phyloP scores from a whole-genome alignment of 768 basidiomycete species.

The Macrolepiota dolichaula region DNA sequence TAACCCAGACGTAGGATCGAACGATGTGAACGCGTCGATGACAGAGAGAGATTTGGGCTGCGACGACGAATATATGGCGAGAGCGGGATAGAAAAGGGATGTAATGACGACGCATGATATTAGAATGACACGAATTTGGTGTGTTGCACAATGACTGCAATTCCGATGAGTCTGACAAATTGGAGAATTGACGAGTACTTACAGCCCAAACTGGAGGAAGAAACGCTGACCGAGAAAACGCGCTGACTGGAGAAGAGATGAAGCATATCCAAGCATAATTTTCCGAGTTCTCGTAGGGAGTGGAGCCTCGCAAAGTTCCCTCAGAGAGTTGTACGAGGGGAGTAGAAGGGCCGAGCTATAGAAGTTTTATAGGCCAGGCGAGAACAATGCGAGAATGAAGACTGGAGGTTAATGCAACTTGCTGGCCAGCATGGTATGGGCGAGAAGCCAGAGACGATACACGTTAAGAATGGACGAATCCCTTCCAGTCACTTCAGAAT shows the following conservation, averaged over 20 bases:
- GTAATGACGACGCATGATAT: slow-evolving; percentile 87
- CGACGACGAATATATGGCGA: slow-evolving; percentile 78
- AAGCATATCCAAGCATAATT: slow-evolving; percentile 19
- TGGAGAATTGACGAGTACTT: slow-evolving; percentile 28
- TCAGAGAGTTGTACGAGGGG: not conserved
- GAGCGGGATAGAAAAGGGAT: slow-evolving; percentile 86
- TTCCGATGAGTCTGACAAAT: slow-evolving; percentile 7
- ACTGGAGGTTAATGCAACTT: slow-evolving; percentile 1
- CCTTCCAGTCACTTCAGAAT: not conserved
- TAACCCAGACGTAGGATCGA: slow-evolving; percentile 48
- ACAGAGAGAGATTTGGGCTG: slow-evolving; percentile 62
- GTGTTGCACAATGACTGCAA: slow-evolving; percentile 80
- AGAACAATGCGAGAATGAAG: slow-evolving; percentile 14
- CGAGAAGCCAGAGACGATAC: not conserved
- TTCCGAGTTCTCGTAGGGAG: not conserved
- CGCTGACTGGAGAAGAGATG: slow-evolving; percentile 31
- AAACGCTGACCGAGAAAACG: slow-evolving; percentile 44
- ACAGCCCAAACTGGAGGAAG: slow-evolving; percentile 80
- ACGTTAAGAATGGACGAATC: not conserved
- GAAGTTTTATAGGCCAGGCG: slow-evolving; percentile 10
- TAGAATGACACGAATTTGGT: slow-evolving; percentile 86
- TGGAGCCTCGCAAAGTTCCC: not conserved
- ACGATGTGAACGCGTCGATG: slow-evolving; percentile 59
- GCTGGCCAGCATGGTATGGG: slow-evolving; percentile 4
- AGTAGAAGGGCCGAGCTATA: not conserved